Base-by-base conservation (phyloP, 352 stramenopile species). In the Phytophthora pseudosyringae region DNA sequence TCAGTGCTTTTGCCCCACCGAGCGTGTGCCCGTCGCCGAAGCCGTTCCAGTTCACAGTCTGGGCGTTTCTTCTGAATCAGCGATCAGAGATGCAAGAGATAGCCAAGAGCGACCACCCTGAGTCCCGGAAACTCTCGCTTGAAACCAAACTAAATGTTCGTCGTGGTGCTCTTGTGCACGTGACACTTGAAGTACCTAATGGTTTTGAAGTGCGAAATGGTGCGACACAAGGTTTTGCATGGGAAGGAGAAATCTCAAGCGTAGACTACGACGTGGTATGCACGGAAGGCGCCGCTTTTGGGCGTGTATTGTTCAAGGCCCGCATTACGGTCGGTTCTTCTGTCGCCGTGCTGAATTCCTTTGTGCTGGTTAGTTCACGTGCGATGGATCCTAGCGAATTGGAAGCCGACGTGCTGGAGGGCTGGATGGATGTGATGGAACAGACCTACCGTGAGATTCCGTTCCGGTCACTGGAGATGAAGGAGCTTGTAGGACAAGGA, bases 391-490 rank as follows among this genome's bases (percentile, higher is more conserved):
- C 76, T 18, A 66, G 52, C 1, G 82, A 90, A 13, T 29, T 83
- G 3, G 81, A 89, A 58, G 69, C 64, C 3, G 60, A 91, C 45
- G 70, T 89, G 45, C 69, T 91, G 8, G 58, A 83, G 12, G 86
- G 76, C 4, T 75, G 81, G 60, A 78, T 92, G 16, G 86, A 94
- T 65, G 77, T 94, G 39, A 63, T 94, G 50, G 78, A 83, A 36
- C 87, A 87, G 63, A 86, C 80, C n/a, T 94, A 81, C 50, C 54
- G 87, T 15, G 86, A 94, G 47, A 89, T 94, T 18, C 79, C 82
- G 55, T 94, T 85, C 62, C 60, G 50, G 13, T 73, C 71, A 10
- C 52, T 94, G 2, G 73, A 94, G 47, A 62, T 94, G 48, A 89
- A 93, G 48, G 78, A 93, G 32, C 78, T 93, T 11, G 83, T 94